phyloP scores from a whole-genome alignment of 805 yeast genomes.

The Yamadazyma phyllophila region DNA sequence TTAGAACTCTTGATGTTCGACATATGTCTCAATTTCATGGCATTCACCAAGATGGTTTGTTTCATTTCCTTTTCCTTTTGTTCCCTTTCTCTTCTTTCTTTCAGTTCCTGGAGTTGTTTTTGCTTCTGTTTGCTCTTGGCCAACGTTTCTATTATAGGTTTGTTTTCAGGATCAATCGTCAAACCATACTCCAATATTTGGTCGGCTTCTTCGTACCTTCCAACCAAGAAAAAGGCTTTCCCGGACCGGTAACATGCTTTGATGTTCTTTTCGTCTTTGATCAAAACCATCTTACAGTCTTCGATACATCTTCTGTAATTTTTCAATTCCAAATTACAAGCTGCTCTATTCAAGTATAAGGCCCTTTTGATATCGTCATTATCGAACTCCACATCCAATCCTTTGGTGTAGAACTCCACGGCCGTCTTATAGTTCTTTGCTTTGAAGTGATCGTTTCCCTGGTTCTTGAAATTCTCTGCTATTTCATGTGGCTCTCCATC shows the following conservation, averaged over 20 bases:
- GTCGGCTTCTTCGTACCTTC: conserved; percentile 67
- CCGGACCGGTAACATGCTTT: conserved; percentile 88
- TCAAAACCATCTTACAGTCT: conserved; percentile 74
- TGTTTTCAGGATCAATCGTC: conserved; percentile 56
- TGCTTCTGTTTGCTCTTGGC: conserved; percentile 41
- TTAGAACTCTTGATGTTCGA: conserved; percentile 42
- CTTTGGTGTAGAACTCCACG: conserved; percentile 73
- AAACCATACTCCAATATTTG: conserved; percentile 66
- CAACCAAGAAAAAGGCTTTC: conserved; percentile 70
- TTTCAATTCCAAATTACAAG: conserved; percentile 80
- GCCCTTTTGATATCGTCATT: conserved; percentile 56
- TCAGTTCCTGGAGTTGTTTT: conserved; percentile 25
- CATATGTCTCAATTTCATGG: conserved; percentile 60
- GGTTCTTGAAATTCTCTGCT: conserved; percentile 84
- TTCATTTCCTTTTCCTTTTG: conserved; percentile 40
- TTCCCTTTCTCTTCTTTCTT: conserved; percentile 35
- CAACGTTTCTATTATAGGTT: conserved; percentile 49
- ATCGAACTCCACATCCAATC: conserved; percentile 66
- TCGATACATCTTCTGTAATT: conserved; percentile 85
- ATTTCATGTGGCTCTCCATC: conserved; percentile 95
- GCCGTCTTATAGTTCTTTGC: conserved; percentile 74
- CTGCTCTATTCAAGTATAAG: conserved; percentile 79
- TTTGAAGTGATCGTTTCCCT: conserved; percentile 87
- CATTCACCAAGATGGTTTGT: conserved; percentile 48
- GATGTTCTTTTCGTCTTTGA: conserved; percentile 62